Percentiles rank a stretch among this genome's conserved stretches.
Evolutionary conservation across 1,284 basidiomycete genomes (phyloP).

Genomic region (Moniliophthora roreri): DNA sequence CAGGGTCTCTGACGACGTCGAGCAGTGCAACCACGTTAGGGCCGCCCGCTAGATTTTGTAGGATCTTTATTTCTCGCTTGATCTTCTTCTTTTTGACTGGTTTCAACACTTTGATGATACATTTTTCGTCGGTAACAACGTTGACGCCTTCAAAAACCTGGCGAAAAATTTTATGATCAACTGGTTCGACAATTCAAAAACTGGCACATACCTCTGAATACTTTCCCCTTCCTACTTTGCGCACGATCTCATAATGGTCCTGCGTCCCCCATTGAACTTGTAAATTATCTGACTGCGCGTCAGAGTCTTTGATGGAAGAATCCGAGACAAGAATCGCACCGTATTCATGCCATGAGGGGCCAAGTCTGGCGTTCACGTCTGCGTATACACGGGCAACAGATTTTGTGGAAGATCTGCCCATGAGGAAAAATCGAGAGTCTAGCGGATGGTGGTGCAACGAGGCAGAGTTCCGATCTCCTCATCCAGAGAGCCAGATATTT

Average conservation of each 20-base stretch:
- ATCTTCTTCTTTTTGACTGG: slow-evolving; percentile 99
- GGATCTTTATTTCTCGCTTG: slow-evolving; percentile 98
- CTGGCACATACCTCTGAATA: slow-evolving; percentile 79
- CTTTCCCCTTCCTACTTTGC: slow-evolving; percentile 96
- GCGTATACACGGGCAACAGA: slow-evolving; percentile 76
- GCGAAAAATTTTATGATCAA: slow-evolving; percentile 17
- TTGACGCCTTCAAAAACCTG: slow-evolving; percentile 98
- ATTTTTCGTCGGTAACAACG: slow-evolving; percentile 90
- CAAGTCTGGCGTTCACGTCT: slow-evolving; percentile 72
- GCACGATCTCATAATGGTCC: slow-evolving; percentile 98
- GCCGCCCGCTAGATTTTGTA: slow-evolving; percentile 95
- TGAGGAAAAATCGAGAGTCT: slow-evolving; percentile 26
- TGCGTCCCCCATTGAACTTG: slow-evolving; percentile 95
- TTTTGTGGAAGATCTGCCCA: slow-evolving; percentile 67
- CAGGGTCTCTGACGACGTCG: slow-evolving; percentile 93
- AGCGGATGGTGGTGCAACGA: slow-evolving; percentile 2
- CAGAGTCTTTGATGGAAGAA: not conserved
- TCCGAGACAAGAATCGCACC: slow-evolving; percentile 39
- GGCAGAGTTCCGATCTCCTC: not conserved
- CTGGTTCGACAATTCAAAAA: slow-evolving; percentile 12
- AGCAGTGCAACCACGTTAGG: slow-evolving; percentile 89
- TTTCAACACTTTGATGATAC: slow-evolving; percentile 98
- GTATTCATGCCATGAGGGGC: slow-evolving; percentile 81
- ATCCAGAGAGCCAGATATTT: not conserved
- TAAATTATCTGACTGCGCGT: slow-evolving; percentile 66